A percentile compares a stretch with the other conserved stretches of the same genome.
Conservation (phyloP, 1,284 basidiomycete species). For the Cutaneotrichosporon spelunceum region DNA sequence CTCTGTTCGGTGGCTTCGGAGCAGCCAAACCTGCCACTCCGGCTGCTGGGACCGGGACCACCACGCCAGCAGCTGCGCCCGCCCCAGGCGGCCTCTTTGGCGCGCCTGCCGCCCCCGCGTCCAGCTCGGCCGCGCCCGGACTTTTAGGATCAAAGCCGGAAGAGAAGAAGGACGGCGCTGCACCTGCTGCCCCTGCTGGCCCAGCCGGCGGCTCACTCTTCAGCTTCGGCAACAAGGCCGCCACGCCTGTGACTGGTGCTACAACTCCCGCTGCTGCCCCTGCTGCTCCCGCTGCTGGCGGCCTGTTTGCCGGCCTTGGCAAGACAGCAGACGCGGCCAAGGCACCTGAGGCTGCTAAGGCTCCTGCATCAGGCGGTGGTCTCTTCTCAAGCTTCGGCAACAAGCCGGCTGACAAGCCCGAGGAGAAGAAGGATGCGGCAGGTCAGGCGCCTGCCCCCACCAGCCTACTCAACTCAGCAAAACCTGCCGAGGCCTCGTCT, state of each 20-base stretch:
- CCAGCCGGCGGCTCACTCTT: conserved; percentile 9
- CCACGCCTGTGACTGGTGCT: conserved; percentile 2
- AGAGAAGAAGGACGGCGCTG: conserved; percentile 2
- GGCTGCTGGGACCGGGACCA: conserved; percentile 17
- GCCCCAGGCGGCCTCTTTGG: conserved; percentile 32
- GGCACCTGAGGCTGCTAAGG: conserved; percentile 28
- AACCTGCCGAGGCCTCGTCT: conserved; percentile 22
- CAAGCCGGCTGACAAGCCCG: conserved; percentile 19
- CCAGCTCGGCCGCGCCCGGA: conserved; percentile 30
- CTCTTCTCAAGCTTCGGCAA: conserved; percentile 16
- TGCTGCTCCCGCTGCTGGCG: conserved; percentile 21
- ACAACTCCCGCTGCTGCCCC: neutral
- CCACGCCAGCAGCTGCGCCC: conserved; percentile 25
- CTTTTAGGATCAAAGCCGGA: conserved; percentile 33
- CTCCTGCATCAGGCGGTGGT: conserved; percentile 25
- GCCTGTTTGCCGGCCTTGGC: conserved; percentile 33
- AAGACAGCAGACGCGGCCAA: conserved; percentile 30
- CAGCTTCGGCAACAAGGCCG: neutral
- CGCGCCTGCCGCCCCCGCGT: conserved; percentile 6
- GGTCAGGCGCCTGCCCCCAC: conserved; percentile 13
- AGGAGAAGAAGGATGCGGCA: conserved; percentile 15
- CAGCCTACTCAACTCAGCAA: conserved; percentile 29
- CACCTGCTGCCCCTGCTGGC: conserved; percentile 11
- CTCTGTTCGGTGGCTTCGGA: conserved; percentile 34
- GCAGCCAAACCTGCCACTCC: conserved; percentile 26